These are phyloP conservation scores for Colletotrichum aenigma DNA, from an alignment of 2,329 filamentous ascomycete species.

Conservation along the genomic window DNA sequence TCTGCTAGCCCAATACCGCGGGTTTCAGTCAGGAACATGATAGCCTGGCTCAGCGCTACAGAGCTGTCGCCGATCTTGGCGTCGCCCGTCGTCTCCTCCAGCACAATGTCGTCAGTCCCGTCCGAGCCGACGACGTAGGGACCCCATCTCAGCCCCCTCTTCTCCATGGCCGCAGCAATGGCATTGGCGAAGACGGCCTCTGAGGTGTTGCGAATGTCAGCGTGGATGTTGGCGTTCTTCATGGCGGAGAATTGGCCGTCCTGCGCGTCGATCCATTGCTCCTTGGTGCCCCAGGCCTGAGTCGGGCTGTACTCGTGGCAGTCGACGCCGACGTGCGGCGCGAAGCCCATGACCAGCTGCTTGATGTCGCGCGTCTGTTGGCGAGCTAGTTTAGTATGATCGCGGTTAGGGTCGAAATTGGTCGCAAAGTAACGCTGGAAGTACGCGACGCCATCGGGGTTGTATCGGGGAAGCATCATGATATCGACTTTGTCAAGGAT, in stretches of 20 bases:
- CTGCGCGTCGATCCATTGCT: slow-evolving; percentile 26
- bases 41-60: slow-evolving; percentile 30
- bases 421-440: slow-evolving; percentile 33
- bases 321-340: slow-evolving; percentile 34
- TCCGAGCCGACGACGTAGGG: slow-evolving; percentile 28
- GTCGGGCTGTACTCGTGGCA: slow-evolving; percentile 34
- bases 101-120: slow-evolving; percentile 4
- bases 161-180: slow-evolving; percentile 31
- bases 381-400: slow-evolving; percentile 35
- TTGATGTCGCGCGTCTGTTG: slow-evolving; percentile 35
- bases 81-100: slow-evolving; percentile 31
- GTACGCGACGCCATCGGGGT: slow-evolving; percentile 36
- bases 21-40: slow-evolving; percentile 33
- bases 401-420: slow-evolving; percentile 35
- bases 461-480: slow-evolving; percentile 33
- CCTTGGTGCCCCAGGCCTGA: slow-evolving; percentile 18
- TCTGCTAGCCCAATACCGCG: slow-evolving; percentile 32
- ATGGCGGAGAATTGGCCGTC: slow-evolving; percentile 36
- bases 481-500: slow-evolving; percentile 32
- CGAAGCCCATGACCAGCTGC: slow-evolving; percentile 27
- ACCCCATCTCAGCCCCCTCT: slow-evolving; percentile 29
- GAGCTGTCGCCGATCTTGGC: slow-evolving; percentile 33
- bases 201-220: slow-evolving; percentile 29
- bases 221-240: slow-evolving; percentile 37
- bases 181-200: slow-evolving; percentile 31